These are phyloP conservation scores for Purshia tridentata DNA, from an alignment of 306 rosid genomes.

Conservation along the genomic window DNA sequence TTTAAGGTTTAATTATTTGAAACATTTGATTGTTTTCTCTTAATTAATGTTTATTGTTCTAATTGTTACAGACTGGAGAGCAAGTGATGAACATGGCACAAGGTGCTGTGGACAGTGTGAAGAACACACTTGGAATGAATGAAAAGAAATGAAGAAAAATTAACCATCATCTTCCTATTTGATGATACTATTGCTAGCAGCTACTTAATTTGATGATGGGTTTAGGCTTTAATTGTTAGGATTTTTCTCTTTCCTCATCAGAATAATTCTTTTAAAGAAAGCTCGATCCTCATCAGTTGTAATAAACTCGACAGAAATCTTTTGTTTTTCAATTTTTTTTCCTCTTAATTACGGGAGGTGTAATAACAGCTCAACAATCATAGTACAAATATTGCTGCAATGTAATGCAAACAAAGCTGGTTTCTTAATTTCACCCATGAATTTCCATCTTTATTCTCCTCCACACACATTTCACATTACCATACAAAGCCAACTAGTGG, in stretches of 20 bases:
- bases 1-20: neutral
- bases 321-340: neutral
- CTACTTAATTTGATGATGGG: neutral
- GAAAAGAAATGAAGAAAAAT: conserved; percentile 26
- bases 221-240: no score
- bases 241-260: conserved; percentile 28
- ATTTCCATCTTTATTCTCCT: neutral
- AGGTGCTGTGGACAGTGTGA: conserved; percentile 54
- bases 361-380: conserved; percentile 4
- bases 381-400: neutral
- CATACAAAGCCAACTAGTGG: no score
- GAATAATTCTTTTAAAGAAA: conserved; percentile 3
- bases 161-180: neutral
- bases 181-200: neutral
- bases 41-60: neutral
- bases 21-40: no score
- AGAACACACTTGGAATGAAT: conserved; percentile 60
- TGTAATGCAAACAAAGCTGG: neutral
- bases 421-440: neutral
- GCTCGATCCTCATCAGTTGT: conserved; percentile 7
- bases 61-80: conserved; percentile 51
- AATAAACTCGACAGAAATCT: conserved; percentile 18
- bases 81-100: conserved; percentile 63
- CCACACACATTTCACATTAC: no score
- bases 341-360: neutral